Conservation (phyloP, 805 yeast species). For the Candida qinlingensis region DNA sequence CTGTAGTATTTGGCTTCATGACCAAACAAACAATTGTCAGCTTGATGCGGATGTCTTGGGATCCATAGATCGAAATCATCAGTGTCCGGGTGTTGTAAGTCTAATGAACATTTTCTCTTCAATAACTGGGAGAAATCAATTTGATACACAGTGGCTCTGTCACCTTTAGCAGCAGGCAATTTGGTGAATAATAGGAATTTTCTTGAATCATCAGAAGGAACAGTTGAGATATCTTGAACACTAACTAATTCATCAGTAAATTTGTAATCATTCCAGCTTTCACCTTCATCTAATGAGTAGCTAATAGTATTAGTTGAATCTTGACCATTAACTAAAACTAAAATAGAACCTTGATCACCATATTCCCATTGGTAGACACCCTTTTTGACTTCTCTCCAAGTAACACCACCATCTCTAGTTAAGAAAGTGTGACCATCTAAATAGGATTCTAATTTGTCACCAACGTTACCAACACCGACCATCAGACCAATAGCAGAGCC, state of each 20-base stretch:
- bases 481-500: slow-evolving; percentile 84
- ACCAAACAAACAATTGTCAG: slow-evolving; percentile 62
- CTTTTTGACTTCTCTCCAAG: slow-evolving; percentile 76
- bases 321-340: slow-evolving; percentile 61
- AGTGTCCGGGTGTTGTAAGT: slow-evolving; percentile 35
- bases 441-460: slow-evolving; percentile 44
- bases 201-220: slow-evolving; percentile 86
- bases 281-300: slow-evolving; percentile 78
- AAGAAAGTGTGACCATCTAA: slow-evolving; percentile 65
- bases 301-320: slow-evolving; percentile 52
- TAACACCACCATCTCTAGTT: slow-evolving; percentile 80
- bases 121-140: slow-evolving; percentile 54
- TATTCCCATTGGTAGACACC: slow-evolving; percentile 89
- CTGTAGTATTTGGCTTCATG: slow-evolving; percentile 58
- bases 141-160: slow-evolving; percentile 41
- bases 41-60: slow-evolving; percentile 49
- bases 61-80: slow-evolving; percentile 64
- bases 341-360: slow-evolving; percentile 89
- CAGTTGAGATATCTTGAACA: slow-evolving; percentile 76
- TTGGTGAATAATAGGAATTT: slow-evolving; percentile 63
- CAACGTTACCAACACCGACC: slow-evolving; percentile 88
- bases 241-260: slow-evolving; percentile 53
- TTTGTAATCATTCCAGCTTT: slow-evolving; percentile 61
- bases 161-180: slow-evolving; percentile 40
- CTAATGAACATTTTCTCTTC: slow-evolving; percentile 50